phyloP scores from a whole-genome alignment of 192 early-diverging fungal species.

The Podila minutissima region DNA sequence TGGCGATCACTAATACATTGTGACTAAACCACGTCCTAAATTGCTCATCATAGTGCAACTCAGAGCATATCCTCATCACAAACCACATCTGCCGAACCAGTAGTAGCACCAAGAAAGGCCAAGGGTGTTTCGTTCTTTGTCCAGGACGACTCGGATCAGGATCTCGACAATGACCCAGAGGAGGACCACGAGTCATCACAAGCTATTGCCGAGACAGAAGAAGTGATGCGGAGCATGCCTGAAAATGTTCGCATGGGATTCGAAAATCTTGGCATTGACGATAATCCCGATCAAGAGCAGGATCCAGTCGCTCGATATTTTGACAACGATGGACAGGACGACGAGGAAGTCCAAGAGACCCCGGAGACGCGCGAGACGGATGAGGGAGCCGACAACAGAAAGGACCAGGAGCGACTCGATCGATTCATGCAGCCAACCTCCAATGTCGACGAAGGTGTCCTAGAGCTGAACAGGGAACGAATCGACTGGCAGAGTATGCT shows the following conservation, averaged over 20 bases:
- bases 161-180: constrained; percentile 20
- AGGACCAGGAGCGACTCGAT: constrained; percentile 48
- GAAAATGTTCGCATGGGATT: constrained; percentile 16
- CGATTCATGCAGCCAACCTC: constrained; percentile 49
- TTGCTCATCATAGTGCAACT: too few relatives aligned
- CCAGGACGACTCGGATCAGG: constrained; percentile 17
- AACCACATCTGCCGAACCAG: neutral
- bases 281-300: constrained; percentile 6
- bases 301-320: constrained; percentile 39
- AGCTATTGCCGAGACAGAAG: constrained; percentile 8
- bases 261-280: constrained; percentile 16
- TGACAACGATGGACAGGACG: constrained; percentile 22
- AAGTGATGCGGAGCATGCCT: constrained; percentile 6
- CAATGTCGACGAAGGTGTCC: constrained; percentile 37
- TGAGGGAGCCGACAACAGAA: constrained; percentile 7
- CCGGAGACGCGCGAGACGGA: neutral
- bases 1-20: too few relatives aligned
- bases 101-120: neutral
- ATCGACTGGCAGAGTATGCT: constrained; percentile 90
- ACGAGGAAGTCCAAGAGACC: neutral
- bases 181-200: neutral
- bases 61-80: neutral
- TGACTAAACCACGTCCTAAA: too few relatives aligned
- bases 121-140: constrained; percentile 1
- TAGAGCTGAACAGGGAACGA: constrained; percentile 65